phyloP scores from a whole-genome alignment of 2,329 filamentous ascomycete species.

The Ceratocystis variospora region DNA sequence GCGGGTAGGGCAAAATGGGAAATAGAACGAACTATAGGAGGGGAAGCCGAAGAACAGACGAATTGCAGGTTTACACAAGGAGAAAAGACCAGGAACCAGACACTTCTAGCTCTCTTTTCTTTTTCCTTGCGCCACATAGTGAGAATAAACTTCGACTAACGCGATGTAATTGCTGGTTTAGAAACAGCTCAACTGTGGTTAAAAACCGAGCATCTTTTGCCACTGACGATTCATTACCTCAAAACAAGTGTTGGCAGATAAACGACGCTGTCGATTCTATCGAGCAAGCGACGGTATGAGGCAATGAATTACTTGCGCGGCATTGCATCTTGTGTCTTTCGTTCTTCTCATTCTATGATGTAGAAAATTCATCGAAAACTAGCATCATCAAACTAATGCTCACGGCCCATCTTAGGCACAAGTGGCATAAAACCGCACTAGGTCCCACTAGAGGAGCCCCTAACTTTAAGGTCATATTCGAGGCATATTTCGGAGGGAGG shows the following conservation, averaged over 20 bases:
- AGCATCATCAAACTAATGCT: not conserved
- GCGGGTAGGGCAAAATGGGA: not conserved
- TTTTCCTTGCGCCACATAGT: not conserved
- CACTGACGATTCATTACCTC: not conserved
- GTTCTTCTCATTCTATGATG: not conserved
- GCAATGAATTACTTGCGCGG: not conserved
- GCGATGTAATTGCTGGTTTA: not conserved
- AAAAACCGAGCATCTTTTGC: not conserved
- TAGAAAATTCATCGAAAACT: not conserved
- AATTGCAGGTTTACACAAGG: not conserved
- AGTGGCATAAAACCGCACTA: not conserved
- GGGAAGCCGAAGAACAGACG: not conserved
- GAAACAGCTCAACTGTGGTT: not conserved
- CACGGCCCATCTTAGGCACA: not conserved
- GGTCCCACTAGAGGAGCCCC: not conserved
- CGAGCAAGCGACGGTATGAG: not conserved
- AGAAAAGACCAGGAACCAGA: not conserved
- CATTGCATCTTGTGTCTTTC: not conserved
- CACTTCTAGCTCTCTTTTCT: not conserved
- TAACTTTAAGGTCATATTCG: not conserved
- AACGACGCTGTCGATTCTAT: too few species aligned
- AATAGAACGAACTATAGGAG: not conserved
- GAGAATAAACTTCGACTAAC: constrained; percentile 1
- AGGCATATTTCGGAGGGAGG: not conserved
- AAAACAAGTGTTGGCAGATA: not conserved